A percentile compares a stretch with the other conserved stretches of the same genome.
Evolutionary conservation across 495 filamentous ascomycete genomes (phyloP).

Genomic region (Aspergillus bridgeri): DNA sequence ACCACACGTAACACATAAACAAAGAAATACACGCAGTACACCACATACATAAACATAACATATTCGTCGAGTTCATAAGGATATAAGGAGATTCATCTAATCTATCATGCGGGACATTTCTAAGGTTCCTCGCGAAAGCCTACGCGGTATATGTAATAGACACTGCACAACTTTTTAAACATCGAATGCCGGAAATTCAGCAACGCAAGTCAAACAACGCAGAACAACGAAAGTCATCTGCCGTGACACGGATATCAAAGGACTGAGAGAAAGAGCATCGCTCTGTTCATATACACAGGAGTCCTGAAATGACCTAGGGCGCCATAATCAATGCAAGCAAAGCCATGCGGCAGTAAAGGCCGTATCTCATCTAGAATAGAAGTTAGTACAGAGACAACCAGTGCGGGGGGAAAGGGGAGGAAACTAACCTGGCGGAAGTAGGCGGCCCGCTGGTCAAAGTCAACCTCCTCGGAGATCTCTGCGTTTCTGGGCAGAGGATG

Average conservation of each 20-base stretch:
- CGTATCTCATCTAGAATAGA: constrained; percentile 87
- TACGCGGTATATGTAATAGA: constrained; percentile 38
- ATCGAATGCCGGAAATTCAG: constrained; percentile 21
- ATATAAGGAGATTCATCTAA: constrained; percentile 41
- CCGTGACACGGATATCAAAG: constrained; percentile 6
- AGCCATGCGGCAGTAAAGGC: constrained; percentile 96
- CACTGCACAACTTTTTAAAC: constrained; percentile 37
- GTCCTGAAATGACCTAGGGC: constrained; percentile 33
- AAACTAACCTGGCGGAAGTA: constrained; percentile 96
- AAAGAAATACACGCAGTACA: constrained; percentile 23
- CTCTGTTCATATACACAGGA: constrained; percentile 11
- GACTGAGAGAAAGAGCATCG: constrained; percentile 7
- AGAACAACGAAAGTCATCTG: constrained; percentile 18
- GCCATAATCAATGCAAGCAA: constrained; percentile 90
- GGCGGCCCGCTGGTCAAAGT: constrained; percentile 93
- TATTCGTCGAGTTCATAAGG: constrained; percentile 34
- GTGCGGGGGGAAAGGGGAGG: constrained; percentile 2
- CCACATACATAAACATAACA: constrained; percentile 35
- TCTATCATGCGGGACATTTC: constrained; percentile 38
- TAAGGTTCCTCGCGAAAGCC: constrained; percentile 17
- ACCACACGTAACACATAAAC: constrained; percentile 26
- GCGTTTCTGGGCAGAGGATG: constrained; percentile 91
- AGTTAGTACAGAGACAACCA: background rate
- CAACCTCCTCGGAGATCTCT: constrained; percentile 92
- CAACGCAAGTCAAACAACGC: constrained; percentile 22